A percentile compares a stretch with the other conserved stretches of the same genome.
These are phyloP conservation scores for Adenanthera pavonina DNA, from an alignment of 306 rosid genomes.

Conservation along the genomic window DNA sequence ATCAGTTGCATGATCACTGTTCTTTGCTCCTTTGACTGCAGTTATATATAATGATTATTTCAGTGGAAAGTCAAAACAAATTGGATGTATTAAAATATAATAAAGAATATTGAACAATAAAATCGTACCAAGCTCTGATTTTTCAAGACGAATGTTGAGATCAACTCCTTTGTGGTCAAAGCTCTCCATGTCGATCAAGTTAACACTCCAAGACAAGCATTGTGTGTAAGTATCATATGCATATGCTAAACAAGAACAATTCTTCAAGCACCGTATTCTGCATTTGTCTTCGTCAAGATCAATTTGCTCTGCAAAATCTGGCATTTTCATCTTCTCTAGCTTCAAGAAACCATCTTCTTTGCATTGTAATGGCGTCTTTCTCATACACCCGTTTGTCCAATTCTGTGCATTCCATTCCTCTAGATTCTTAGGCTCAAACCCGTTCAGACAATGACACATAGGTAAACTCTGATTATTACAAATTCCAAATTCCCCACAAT, in stretches of 20 bases:
- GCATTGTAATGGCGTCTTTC: conserved; percentile 30
- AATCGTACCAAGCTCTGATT: conserved; percentile 29
- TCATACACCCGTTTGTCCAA: conserved; percentile 45
- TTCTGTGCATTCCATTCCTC: conserved; percentile 21
- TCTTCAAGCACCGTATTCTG: conserved; percentile 24
- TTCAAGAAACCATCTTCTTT: background rate
- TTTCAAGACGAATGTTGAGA: conserved; percentile 34
- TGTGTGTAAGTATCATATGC: conserved; percentile 38
- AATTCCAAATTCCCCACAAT: background rate
- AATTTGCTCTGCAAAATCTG: background rate
- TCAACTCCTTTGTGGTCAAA: conserved; percentile 18
- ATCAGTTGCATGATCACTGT: background rate
- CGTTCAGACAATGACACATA: conserved; percentile 41
- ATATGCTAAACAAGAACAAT: conserved; percentile 51
- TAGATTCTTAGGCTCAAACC: conserved; percentile 28
- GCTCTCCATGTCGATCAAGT: conserved; percentile 42
- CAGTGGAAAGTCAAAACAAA: background rate
- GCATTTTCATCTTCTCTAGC: background rate
- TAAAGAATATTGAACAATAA: too few relatives aligned
- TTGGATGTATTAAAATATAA: background rate
- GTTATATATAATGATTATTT: too few relatives aligned
- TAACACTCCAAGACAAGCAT: conserved; percentile 43
- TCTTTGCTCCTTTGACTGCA: background rate
- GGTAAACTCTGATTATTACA: background rate
- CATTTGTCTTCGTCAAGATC: background rate